Evolutionary conservation across 257 asterid species (phyloP), one percentile per base, ranked within the genome.

Genomic region (Primulina eburnea): DNA sequence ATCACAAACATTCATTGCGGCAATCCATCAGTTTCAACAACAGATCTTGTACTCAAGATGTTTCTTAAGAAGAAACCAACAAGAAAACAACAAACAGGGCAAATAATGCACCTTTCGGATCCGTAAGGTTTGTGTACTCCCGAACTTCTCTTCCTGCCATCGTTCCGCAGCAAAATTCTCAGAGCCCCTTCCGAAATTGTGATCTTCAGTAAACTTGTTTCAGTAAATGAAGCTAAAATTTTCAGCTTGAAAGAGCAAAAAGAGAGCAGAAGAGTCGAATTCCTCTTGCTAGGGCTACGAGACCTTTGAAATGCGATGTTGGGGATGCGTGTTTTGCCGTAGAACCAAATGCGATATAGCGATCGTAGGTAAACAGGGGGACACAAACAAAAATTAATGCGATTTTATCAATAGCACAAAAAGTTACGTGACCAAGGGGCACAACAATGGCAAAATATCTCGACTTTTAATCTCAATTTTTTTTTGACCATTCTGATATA

Each of bases 141-240:
- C 96, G 91, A 74, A 90, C 99, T 78, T 93, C 97, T 76, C 96
- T 89, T 73, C 99, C 97, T 2, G 96, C 87, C 99, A 90, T 90
- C 37, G 66, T 63, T 67, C 29, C 3, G 5, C 53, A n/a, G 53
- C 43, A 8, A 37, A 2, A 40, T 40, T 40, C 2, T 37, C 12
- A 8, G 12, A 43, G 0, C 17, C 53, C n/a, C n/a, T 43, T 43
- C n/a, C 53, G n/a, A 43, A 43, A 43, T 43, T 43, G n/a, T 12
- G 6, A 11, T 43, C 53, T 43, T 43, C 17, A 43, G 1, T 43
- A 9, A 38, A 37, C 8, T 37, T 37, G 12, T 37, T 0, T 37
- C 11, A 37, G 47, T 2, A 37, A 1, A 37, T 8, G 47, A 11
- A 40, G n/a, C 16, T 40, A 40, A 2, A 11, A 40, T 40, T 40